Conservation (phyloP, 2,329 filamentous ascomycete species). For the Dothistroma septosporum region DNA sequence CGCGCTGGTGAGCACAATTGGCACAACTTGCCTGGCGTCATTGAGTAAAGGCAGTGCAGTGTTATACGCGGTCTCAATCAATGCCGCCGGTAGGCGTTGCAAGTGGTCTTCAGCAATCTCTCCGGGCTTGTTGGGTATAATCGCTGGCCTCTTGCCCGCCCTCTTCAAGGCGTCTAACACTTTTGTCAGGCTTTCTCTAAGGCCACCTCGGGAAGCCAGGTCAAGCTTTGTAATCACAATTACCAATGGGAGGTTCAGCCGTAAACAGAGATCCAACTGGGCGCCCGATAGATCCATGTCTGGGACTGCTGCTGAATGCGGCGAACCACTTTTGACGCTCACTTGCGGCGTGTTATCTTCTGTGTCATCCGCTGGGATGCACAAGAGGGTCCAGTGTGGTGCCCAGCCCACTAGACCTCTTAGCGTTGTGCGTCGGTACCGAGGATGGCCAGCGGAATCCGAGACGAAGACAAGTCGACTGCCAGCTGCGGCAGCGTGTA, state of each 20-base stretch:
- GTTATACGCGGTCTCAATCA: conserved; percentile 53
- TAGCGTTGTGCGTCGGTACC: conserved; percentile 83
- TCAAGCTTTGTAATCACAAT: conserved; percentile 91
- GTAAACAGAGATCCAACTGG: conserved; percentile 80
- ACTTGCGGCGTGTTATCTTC: conserved; percentile 44
- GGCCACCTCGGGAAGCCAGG: conserved; percentile 66
- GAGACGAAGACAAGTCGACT: conserved; percentile 82
- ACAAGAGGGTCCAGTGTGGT: conserved; percentile 88
- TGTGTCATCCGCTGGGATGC: conserved; percentile 74
- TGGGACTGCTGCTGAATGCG: conserved; percentile 49
- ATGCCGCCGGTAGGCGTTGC: conserved; percentile 55
- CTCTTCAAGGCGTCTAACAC: conserved; percentile 74
- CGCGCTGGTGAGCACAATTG: conserved; percentile 82
- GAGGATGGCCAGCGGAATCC: conserved; percentile 85
- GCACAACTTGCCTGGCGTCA: conserved; percentile 56
- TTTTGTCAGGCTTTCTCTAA: conserved; percentile 67
- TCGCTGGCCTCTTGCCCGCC: conserved; percentile 66
- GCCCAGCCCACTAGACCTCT: conserved; percentile 92
- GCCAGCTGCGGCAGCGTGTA: conserved; percentile 71
- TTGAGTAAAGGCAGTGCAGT: conserved; percentile 51
- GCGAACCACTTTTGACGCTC: conserved; percentile 48
- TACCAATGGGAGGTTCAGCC: conserved; percentile 70
- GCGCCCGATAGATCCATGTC: conserved; percentile 70
- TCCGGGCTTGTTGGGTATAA: conserved; percentile 48
- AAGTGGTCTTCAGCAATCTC: conserved; percentile 46